Percentiles rank a stretch among this genome's conserved stretches.
phyloP scores from a whole-genome alignment of 1,139 yeast species.

The Ashbya aceris region DNA sequence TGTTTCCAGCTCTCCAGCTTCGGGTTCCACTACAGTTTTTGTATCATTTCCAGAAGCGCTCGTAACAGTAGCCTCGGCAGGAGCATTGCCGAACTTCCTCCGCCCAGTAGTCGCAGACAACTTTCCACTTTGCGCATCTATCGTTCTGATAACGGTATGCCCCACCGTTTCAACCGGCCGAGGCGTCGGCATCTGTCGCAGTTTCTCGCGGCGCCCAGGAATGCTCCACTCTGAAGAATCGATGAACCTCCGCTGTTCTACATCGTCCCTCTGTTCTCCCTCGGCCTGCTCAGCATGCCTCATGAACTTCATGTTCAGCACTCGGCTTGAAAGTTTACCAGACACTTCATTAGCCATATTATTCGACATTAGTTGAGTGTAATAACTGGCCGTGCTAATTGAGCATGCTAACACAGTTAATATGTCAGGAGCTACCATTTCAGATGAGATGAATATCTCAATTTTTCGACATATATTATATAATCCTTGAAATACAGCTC shows the following conservation, averaged over 20 bases:
- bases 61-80: not conserved
- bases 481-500: not conserved
- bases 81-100: not conserved
- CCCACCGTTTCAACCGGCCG: slow-evolving; percentile 37
- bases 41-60: not conserved
- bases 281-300: slow-evolving; percentile 34
- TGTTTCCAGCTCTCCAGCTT: not conserved
- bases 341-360: slow-evolving; percentile 12
- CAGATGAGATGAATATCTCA: not conserved
- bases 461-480: slow-evolving; percentile 10
- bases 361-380: slow-evolving; percentile 4
- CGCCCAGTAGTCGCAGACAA: too few species aligned
- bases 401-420: too few species aligned
- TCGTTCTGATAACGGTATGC: slow-evolving; percentile 28
- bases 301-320: slow-evolving; percentile 44
- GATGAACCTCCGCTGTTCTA: slow-evolving; percentile 37
- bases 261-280: slow-evolving; percentile 33
- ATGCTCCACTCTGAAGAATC: slow-evolving; percentile 23
- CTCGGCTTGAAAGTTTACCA: slow-evolving; percentile 28
- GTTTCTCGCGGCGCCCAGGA: slow-evolving; percentile 1
- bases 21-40: not conserved
- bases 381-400: not conserved
- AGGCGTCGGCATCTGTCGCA: slow-evolving; percentile 14
- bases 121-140: too few species aligned
- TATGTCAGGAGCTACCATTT: too few species aligned